These are phyloP conservation scores for Trichoderma hamatum DNA, from an alignment of 2,329 filamentous ascomycete species.

Conservation along the genomic window DNA sequence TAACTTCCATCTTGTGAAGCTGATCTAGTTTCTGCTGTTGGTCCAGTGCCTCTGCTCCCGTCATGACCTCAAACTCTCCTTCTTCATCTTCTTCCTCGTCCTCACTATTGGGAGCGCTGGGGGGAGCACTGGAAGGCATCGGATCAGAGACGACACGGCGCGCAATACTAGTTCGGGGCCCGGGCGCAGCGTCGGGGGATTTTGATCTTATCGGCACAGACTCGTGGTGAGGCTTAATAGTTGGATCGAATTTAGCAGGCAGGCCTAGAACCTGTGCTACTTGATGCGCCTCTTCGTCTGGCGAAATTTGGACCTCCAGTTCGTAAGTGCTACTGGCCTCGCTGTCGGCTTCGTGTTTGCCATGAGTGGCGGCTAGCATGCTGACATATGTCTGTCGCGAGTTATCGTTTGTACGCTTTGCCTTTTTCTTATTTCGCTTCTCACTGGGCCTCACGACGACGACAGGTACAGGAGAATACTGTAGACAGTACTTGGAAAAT, in stretches of 20 bases:
- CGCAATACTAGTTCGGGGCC: slow-evolving; percentile 28
- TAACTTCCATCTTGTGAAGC: slow-evolving; percentile 63
- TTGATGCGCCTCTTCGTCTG: slow-evolving; percentile 66
- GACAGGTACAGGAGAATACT: slow-evolving; percentile 90
- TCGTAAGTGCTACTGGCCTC: slow-evolving; percentile 57
- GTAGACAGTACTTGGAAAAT: slow-evolving; percentile 91
- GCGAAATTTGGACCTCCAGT: slow-evolving; percentile 56
- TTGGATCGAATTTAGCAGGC: slow-evolving; percentile 65
- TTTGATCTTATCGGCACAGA: slow-evolving; percentile 25
- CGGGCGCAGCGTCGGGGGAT: slow-evolving; percentile 30
- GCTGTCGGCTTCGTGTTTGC: slow-evolving; percentile 61
- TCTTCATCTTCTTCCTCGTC: slow-evolving; percentile 47
- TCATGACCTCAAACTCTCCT: slow-evolving; percentile 50
- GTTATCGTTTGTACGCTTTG: slow-evolving; percentile 78
- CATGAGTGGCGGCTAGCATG: slow-evolving; percentile 68
- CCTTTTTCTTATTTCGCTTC: slow-evolving; percentile 87
- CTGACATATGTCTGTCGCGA: slow-evolving; percentile 74
- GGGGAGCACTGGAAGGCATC: slow-evolving; percentile 39
- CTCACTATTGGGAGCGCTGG: slow-evolving; percentile 45
- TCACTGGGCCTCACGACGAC: slow-evolving; percentile 87
- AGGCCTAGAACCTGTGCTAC: slow-evolving; percentile 66
- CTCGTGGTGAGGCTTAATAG: slow-evolving; percentile 58
- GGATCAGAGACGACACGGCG: slow-evolving; percentile 32
- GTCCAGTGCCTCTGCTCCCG: slow-evolving; percentile 48
- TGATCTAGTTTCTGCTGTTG: slow-evolving; percentile 55